Evolutionary conservation across 2,329 filamentous ascomycete species (phyloP).

Genomic region (Tothia fuscella): DNA sequence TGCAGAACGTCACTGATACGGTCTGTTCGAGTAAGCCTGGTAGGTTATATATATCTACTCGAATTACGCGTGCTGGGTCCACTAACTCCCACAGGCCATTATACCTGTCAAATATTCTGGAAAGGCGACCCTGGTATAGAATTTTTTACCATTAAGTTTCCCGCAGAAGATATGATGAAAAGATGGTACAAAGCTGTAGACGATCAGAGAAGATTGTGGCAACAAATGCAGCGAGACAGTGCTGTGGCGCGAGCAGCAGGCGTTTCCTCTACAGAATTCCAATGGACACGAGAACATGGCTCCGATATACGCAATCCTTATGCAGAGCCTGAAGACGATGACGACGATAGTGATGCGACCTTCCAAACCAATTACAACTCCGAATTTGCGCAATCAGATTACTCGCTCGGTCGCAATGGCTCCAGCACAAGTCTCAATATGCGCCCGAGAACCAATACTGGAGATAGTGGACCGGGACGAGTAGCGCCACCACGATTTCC

Average conservation of each 20-base stretch:
- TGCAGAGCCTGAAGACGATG: constrained; percentile 45
- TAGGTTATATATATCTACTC: constrained; percentile 32
- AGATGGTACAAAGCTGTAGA: constrained; percentile 82
- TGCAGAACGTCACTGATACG: constrained; percentile 97
- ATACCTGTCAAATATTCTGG: constrained; percentile 97
- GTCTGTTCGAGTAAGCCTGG: constrained; percentile 77
- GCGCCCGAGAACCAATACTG: constrained; percentile 57
- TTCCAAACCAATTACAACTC: constrained; percentile 30
- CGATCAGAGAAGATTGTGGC: constrained; percentile 49
- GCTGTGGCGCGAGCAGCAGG: constrained; percentile 1
- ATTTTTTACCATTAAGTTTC: constrained; percentile 90
- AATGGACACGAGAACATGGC: constrained; percentile 60
- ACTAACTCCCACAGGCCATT: constrained; percentile 51
- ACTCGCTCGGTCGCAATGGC: constrained; percentile 41
- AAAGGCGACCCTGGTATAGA: constrained; percentile 92
- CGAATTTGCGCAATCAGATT: constrained; percentile 1
- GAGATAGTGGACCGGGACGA: constrained; percentile 44
- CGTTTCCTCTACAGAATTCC: constrained; percentile 26
- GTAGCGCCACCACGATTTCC: constrained; percentile 64
- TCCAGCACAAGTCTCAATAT: constrained; percentile 62
- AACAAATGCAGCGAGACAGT: constrained; percentile 32
- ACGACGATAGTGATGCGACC: constrained; percentile 28
- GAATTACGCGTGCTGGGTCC: constrained; percentile 18
- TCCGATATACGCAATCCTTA: constrained; percentile 73
- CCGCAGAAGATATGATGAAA: constrained; percentile 82